These are phyloP conservation scores for Fremontodendron californicum DNA, from an alignment of 345 rosid genomes.

Conservation along the genomic window DNA sequence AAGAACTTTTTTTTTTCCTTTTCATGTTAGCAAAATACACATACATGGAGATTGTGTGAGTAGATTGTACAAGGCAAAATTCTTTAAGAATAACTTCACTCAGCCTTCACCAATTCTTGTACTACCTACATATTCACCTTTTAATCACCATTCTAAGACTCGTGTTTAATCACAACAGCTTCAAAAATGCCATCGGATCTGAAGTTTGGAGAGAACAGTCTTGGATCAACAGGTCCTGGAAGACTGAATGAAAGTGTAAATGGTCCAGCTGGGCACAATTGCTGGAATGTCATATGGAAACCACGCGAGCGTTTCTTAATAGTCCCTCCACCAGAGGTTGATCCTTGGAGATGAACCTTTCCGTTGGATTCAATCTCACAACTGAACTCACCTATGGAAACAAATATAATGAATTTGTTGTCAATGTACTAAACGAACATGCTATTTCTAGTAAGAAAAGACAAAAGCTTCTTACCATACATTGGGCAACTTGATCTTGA, in stretches of 20 bases:
- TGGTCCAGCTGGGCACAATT: conserved; percentile 48
- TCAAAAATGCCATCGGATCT: conserved; percentile 66
- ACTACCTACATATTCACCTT: not conserved
- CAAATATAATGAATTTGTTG: not conserved
- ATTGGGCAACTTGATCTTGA: not conserved
- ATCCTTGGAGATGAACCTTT: conserved; percentile 48
- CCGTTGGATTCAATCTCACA: conserved; percentile 60
- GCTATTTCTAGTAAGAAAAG: not conserved
- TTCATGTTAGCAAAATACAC: not conserved
- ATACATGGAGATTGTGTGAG: not conserved
- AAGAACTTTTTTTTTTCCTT: too few relatives aligned
- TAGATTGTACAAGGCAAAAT: not conserved
- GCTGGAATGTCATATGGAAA: conserved; percentile 39
- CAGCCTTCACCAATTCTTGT: not conserved
- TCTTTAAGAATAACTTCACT: not conserved
- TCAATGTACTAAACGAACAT: not conserved
- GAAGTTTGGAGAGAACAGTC: conserved; percentile 53
- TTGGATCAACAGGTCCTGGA: conserved; percentile 76
- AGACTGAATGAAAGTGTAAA: conserved; percentile 53
- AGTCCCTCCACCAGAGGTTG: conserved; percentile 29
- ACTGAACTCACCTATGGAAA: conserved; percentile 47
- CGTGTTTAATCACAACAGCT: conserved; percentile 46
- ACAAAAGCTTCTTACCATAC: not conserved
- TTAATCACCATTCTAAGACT: conserved; percentile 8
- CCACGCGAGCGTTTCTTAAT: conserved; percentile 38